Evolutionary conservation across 441 rosid genomes (phyloP), one percentile per base, ranked within the genome.

Genomic region (Pelargonium cotyledonis): DNA sequence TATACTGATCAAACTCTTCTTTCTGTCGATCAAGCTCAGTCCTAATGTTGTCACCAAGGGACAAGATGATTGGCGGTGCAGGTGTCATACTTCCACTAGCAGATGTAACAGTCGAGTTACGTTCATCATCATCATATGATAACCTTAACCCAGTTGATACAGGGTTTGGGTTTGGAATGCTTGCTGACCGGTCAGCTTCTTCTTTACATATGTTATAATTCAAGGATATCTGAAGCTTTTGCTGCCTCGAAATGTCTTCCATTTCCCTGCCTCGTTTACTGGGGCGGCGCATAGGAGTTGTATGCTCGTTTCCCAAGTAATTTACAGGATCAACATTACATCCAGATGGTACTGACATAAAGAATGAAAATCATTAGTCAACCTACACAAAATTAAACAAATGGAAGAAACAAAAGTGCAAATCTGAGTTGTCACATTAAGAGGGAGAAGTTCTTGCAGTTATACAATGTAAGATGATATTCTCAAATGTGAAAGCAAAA

Each of bases 121-220:
- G 89, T 46, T 85, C 89, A 77, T 89, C 93, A 62, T 87, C 91
- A 66, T 88, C 91, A 74, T 86, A 86, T 0, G 96, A 90, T 5
- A 90, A 80, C 73, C 89, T 82, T 75, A 90, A 74, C 49, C 97
- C 95, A 57, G 97, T 90, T 57, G 95, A 90, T 18, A 90, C 89
- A 15, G 82, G 66, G 71, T 83, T 87, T 12, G 85, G 82, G 61
- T 81, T 79, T 10, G 78, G 86, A 65, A 79, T 78, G 77, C 84
- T 80, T 9, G 79, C 80, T 12, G 90, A 70, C 57, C 75, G 79
- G 21, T 79, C 91, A 26, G 77, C 87, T 73, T 87, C 88, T 63
- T 90, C 87, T 70, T 80, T 80, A 76, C 78, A 77, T 18, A 73
- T 66, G 71, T 83, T 82, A 70, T 82, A 78, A 61, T 85, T 85